These are phyloP conservation scores for Flaveria linearis DNA, from an alignment of 129 eudicot species.

Conservation along the genomic window DNA sequence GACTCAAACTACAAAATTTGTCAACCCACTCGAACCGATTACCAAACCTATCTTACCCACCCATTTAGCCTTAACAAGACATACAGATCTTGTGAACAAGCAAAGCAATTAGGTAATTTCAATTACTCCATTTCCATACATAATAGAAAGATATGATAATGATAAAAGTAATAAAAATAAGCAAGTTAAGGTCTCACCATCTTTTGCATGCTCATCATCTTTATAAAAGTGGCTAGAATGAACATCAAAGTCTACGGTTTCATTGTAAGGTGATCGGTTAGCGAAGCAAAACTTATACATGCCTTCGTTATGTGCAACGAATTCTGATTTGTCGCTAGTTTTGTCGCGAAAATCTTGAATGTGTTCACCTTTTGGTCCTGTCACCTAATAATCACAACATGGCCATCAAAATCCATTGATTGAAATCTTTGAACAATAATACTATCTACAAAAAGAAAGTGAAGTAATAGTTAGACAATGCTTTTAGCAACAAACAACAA, in stretches of 20 bases:
- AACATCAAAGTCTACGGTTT: constrained; percentile 82
- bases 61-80: background rate
- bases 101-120: too few species aligned
- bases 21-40: background rate
- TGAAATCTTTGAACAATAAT: background rate
- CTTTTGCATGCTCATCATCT: constrained; percentile 89
- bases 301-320: constrained; percentile 72
- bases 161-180: too few species aligned
- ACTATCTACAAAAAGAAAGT: background rate
- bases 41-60: background rate
- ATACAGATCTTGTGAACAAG: background rate
- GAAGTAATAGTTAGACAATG: too few species aligned
- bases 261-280: constrained; percentile 86
- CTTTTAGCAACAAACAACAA: background rate
- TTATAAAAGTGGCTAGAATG: constrained; percentile 58
- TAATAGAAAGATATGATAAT: too few species aligned
- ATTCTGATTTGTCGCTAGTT: constrained; percentile 69
- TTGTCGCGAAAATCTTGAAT: constrained; percentile 77
- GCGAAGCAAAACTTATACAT: constrained; percentile 76
- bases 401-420: constrained; percentile 10
- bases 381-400: constrained; percentile 53
- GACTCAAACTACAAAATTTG: background rate
- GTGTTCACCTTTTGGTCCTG: constrained; percentile 85
- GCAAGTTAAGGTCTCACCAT: constrained; percentile 46
- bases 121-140: too few species aligned